Base-by-base conservation (phyloP, 140 eudicot species). In the Cichorium intybus region DNA sequence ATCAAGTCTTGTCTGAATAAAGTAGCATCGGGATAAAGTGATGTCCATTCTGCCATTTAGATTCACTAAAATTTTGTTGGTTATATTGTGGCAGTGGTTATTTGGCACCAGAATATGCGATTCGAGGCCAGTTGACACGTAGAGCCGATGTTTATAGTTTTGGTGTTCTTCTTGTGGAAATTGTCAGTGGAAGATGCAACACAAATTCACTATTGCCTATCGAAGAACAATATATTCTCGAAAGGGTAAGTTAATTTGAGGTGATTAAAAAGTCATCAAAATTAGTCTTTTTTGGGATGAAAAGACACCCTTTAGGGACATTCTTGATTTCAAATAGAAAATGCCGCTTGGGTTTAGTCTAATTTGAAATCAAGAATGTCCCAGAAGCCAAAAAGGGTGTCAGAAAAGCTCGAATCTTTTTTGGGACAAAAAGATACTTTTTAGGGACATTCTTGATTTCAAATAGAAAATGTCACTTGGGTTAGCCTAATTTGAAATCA, bases 61-160 rank as follows among this genome's bases (percentile, higher is more conserved):
- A 8, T 66, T 46, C 6, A 48, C 48, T 49, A 34, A 73, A 6
- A 4, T 49, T 56, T 0, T 54, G 11, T 4, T 17, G 49, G 14
- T 64, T 65, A 26, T 16, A 2, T 60, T 60, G 48, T 71, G 70
- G 31, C 87, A 93, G 99, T 79, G 99, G 99, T 52, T 93, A 93
- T 74, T 83, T 93, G 94, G 95, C 99, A 35, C 99, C 96, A 8
- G 98, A 92, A 61, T 92, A 92, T 78, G 98, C 96, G 37, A 77
- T 92, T 27, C 75, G 95, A 58, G 97, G 99, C 64, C 87, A 84
- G 66, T 62, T 93, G 66, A 93, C 99, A 17, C 85, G 95, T 31
- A 82, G 78, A 56, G 92, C 99, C 0, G 99, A 93, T 80, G 76
- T 88, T 53, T 93, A 93, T 83, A 88, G 99, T 66, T 93, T 83